Evolutionary conservation across 306 rosid genomes (phyloP), one percentile per base, ranked within the genome.

Genomic region (Hippophae tibetana): DNA sequence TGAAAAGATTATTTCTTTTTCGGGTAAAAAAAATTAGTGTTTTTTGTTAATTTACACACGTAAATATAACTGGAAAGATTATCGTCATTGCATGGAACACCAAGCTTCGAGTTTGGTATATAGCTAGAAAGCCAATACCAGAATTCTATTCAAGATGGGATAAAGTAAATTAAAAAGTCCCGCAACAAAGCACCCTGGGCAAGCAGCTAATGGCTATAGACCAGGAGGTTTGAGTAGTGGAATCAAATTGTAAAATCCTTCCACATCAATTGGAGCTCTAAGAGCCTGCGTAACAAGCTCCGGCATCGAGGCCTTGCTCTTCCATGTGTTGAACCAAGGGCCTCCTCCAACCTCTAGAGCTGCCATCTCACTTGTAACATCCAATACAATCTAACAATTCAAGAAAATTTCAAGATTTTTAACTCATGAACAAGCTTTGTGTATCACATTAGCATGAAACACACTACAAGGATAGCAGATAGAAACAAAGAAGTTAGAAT

Each of bases 321-420:
- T 90, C 97, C 96, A 90, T 66, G 81, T 59, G 77, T 57, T 77
- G 72, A 87, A 83, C 97, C 97, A 90, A 41, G 97, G 97, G 43
- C 97, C 96, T 13, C 96, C 96, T 73, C 97, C 96, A 47, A 90
- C 86, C 74, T 90, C 97, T 48, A 85, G 18, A 12, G 90, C 94
- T 10, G 90, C 97, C 95, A 85, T 81, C 58, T 90, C 74, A 61
- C 97, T 90, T 58, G 71, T 59, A 23, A 87, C 96, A 52, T 87
- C 85, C 82, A 90, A 70, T 71, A 90, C 71, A 5, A 71, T 68
- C 97, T 90, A 80, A 63, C 62, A 60, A 68, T 69, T 27, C 57
- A 31, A 56, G 57, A 68, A 65, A 11, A 66, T 62, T 6, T 13
- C 52, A 49, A 57, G 43, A 45, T 13, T 3, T 56, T 5, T 59